Percentiles rank a stretch among this genome's conserved stretches.
These are phyloP conservation scores for Eucalyptus tenuipes DNA, from an alignment of 345 rosid species.

Conservation along the genomic window DNA sequence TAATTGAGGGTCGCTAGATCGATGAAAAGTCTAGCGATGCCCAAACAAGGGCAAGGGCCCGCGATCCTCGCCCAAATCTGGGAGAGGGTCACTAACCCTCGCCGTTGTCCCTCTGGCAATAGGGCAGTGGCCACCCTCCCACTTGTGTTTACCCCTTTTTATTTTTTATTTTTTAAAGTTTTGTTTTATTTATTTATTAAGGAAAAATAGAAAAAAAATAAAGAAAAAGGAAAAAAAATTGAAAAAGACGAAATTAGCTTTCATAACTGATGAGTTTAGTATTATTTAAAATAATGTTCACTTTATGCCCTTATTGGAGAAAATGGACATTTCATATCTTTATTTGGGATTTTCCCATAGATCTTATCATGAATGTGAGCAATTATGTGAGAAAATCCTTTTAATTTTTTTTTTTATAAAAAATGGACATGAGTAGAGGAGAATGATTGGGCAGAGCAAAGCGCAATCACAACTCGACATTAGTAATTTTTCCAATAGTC, in stretches of 20 bases:
- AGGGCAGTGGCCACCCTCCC: accelerated
- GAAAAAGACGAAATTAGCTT: too few relatives aligned
- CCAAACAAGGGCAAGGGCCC: accelerated
- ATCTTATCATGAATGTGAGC: background rate
- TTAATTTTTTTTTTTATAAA: too few relatives aligned
- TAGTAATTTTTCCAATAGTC: background rate
- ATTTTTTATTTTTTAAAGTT: too few relatives aligned
- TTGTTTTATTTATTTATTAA: too few relatives aligned
- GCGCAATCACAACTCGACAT: accelerated
- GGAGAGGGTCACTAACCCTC: too few relatives aligned
- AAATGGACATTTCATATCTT: accelerated
- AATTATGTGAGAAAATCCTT: background rate
- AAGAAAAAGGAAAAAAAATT: too few relatives aligned
- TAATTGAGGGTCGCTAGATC: too few relatives aligned
- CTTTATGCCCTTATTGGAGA: too few relatives aligned
- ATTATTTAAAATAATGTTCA: too few relatives aligned
- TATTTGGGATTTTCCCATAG: too few relatives aligned
- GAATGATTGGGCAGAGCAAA: accelerated
- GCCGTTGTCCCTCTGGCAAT: accelerated
- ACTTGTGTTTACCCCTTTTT: too few relatives aligned
- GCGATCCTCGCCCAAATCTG: accelerated
- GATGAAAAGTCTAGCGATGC: accelerated
- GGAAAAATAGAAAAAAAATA: too few relatives aligned
- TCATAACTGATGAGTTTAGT: accelerated
- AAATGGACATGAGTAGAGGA: background rate